phyloP scores from a whole-genome alignment of 2,329 filamentous ascomycete species.

The Diaporthe citriasiana region DNA sequence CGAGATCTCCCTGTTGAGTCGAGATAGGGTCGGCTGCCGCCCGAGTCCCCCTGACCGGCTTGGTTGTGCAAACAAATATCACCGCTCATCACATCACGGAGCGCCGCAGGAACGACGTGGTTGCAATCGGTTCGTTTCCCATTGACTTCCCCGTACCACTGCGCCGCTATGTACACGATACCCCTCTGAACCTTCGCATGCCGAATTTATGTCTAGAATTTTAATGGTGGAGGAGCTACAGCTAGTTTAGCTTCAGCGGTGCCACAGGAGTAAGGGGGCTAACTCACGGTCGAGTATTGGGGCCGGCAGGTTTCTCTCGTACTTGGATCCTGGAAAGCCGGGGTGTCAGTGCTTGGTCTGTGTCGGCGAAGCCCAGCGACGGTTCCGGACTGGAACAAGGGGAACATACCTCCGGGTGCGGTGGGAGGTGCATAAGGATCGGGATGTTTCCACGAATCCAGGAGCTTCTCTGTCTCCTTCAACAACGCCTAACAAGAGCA shows the following conservation, averaged over 20 bases:
- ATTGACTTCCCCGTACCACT: neutral
- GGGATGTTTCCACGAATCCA: conserved; percentile 97
- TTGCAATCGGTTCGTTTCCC: neutral
- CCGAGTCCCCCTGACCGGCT: neutral
- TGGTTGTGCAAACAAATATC: neutral
- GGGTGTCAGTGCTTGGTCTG: conserved; percentile 16
- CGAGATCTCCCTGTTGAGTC: neutral
- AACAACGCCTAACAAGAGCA: conserved; percentile 76
- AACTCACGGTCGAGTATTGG: conserved; percentile 85
- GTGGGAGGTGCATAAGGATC: conserved; percentile 92
- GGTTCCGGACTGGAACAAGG: neutral
- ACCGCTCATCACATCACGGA: neutral
- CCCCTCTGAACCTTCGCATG: conserved; percentile 41
- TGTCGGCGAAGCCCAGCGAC: neutral
- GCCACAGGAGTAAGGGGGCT: neutral
- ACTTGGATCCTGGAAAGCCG: conserved; percentile 82
- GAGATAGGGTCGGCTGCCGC: neutral
- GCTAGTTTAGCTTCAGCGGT: conserved; percentile 40
- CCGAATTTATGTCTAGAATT: conserved; percentile 53
- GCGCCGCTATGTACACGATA: conserved; percentile 52
- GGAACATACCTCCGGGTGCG: conserved; percentile 88
- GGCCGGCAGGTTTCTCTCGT: conserved; percentile 89
- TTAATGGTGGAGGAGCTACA: conserved; percentile 65
- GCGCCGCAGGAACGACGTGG: neutral
- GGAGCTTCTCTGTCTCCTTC: conserved; percentile 86